phyloP scores from a whole-genome alignment of 179 eudicot species.

The Carnegiea gigantea region DNA sequence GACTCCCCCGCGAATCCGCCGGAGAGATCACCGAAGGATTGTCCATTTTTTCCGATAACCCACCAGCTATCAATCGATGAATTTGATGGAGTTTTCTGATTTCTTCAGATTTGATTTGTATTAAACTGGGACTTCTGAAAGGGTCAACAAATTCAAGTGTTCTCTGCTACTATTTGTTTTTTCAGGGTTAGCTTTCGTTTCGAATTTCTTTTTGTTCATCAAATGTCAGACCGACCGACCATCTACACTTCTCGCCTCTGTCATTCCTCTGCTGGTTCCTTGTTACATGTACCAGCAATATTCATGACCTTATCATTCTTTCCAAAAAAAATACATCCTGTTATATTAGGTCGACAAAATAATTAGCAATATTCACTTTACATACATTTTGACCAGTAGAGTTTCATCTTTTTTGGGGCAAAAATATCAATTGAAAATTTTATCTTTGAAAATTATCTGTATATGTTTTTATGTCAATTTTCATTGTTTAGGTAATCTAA shows the following conservation, averaged over 20 bases:
- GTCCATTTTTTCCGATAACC: conserved; percentile 28
- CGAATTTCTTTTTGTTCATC: neutral
- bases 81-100: neutral
- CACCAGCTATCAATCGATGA: neutral
- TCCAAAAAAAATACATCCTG: too few species aligned
- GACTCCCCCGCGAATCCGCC: conserved; percentile 52
- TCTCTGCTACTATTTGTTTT: neutral
- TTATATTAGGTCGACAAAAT: too few species aligned
- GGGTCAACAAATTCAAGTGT: conserved; percentile 16
- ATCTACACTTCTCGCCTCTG: neutral
- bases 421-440: too few species aligned
- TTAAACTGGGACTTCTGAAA: neutral
- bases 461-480: too few species aligned
- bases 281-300: neutral
- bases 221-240: neutral
- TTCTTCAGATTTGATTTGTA: neutral
- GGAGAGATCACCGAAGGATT: conserved; percentile 56
- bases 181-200: neutral
- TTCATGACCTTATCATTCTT: too few species aligned
- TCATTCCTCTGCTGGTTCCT: neutral
- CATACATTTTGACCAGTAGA: too few species aligned
- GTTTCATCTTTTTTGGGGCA: too few species aligned
- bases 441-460: too few species aligned
- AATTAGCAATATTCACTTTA: too few species aligned
- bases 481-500: too few species aligned